phyloP scores from a whole-genome alignment of 2,329 filamentous ascomycete genomes.

The Fusarium mexicanum region DNA sequence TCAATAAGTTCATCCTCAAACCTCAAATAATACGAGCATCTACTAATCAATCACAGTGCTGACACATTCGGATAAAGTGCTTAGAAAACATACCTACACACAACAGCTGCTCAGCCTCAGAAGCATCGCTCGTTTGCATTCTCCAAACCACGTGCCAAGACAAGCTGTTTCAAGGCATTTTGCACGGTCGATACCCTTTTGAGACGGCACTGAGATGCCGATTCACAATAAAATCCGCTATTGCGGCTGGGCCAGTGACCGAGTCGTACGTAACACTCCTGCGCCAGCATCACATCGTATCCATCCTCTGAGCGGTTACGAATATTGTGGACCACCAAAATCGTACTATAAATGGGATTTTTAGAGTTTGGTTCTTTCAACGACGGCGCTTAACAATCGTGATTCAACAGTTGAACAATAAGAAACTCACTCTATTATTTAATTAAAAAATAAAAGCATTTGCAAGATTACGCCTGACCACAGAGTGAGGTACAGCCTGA shows the following conservation, averaged over 20 bases:
- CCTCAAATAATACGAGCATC: neutral
- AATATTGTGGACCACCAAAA: neutral
- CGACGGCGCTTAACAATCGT: neutral
- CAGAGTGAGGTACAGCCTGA: fast-evolving
- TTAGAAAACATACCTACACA: neutral
- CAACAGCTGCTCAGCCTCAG: neutral
- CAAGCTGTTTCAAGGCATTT: neutral
- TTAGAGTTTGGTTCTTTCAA: neutral
- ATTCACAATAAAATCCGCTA: neutral
- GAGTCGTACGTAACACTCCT: neutral
- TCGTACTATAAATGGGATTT: neutral
- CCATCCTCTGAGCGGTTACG: neutral
- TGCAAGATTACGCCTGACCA: neutral
- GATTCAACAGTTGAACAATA: neutral
- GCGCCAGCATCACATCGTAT: neutral
- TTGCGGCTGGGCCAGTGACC: neutral
- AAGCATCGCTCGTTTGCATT: neutral
- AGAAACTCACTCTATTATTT: neutral
- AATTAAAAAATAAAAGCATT: too few relatives aligned
- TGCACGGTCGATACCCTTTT: neutral
- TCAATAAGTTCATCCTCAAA: neutral
- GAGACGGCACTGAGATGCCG: neutral
- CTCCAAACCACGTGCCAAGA: neutral
- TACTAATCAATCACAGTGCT: neutral
- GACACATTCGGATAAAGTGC: neutral